Conservation (phyloP, 139 green algal species). For the Pseudopediastrum boryanum region DNA sequence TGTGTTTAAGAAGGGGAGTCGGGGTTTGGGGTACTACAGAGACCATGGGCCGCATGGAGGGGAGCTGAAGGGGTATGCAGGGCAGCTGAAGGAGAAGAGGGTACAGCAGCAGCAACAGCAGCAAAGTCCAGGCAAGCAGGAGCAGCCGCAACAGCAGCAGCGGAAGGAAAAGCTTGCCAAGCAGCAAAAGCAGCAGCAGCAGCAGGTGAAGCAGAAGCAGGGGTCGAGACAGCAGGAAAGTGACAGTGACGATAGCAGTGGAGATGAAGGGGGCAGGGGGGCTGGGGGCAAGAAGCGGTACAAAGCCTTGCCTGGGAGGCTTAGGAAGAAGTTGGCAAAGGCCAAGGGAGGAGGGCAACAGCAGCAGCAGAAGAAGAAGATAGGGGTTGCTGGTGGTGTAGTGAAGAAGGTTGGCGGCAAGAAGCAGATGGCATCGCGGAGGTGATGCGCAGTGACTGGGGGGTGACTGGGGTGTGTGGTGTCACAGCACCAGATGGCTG, state of each 20-base stretch:
- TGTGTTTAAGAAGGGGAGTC: constrained; percentile 48
- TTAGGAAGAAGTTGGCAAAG: constrained; percentile 76
- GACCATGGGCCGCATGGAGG: constrained; percentile 28
- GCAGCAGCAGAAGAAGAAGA: constrained; percentile 3
- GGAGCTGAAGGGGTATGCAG: background rate
- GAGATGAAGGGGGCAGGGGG: background rate
- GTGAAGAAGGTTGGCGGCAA: too few species aligned
- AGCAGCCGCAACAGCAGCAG: constrained; percentile 10
- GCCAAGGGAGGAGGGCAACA: background rate
- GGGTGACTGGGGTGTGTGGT: too few species aligned
- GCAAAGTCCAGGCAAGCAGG: background rate
- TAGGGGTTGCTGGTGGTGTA: too few species aligned
- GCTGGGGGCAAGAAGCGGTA: constrained; percentile 16
- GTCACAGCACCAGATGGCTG: too few species aligned
- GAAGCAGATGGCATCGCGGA: too few species aligned
- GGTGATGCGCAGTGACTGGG: too few species aligned
- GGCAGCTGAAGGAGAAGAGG: background rate
- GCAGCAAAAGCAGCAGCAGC: constrained; percentile 15
- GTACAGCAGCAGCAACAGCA: background rate
- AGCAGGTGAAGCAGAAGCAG: constrained; percentile 4
- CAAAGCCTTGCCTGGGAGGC: constrained; percentile 66
- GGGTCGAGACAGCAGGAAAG: background rate
- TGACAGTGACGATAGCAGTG: constrained; percentile 13
- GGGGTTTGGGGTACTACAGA: constrained; percentile 61
- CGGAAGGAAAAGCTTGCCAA: background rate